These are phyloP conservation scores for Heritiera fomes DNA, from an alignment of 345 rosid genomes.

Conservation along the genomic window DNA sequence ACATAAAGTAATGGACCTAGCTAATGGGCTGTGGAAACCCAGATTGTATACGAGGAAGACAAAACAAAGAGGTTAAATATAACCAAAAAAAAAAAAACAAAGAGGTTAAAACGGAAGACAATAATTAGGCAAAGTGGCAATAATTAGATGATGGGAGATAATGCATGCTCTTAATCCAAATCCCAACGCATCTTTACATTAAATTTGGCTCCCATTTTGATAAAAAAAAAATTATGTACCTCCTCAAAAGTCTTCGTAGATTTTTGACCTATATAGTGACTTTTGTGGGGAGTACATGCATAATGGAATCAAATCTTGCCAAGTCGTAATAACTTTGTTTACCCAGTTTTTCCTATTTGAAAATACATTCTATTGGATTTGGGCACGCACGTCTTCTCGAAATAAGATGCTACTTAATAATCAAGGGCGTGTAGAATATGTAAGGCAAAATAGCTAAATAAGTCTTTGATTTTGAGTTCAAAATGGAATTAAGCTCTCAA, in stretches of 20 bases:
- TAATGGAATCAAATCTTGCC: slow-evolving; percentile 19
- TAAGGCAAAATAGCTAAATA: no score
- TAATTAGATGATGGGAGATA: slow-evolving; percentile 15
- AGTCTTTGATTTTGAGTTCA: no score
- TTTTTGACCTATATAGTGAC: slow-evolving; percentile 16
- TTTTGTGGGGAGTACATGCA: slow-evolving; percentile 7
- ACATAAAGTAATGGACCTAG: neutral
- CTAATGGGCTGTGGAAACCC: neutral
- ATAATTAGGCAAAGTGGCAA: neutral
- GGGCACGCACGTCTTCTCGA: neutral
- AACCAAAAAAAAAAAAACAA: no score
- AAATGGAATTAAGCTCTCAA: no score
- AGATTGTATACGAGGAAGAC: neutral
- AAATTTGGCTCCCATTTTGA: slow-evolving; percentile 15
- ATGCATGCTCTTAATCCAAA: slow-evolving; percentile 27
- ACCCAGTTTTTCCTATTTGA: slow-evolving; percentile 11
- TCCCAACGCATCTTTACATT: slow-evolving; percentile 28
- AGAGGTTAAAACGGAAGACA: neutral
- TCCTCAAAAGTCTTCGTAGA: slow-evolving; percentile 30
- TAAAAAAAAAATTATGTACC: neutral
- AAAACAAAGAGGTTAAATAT: neutral
- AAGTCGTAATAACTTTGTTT: slow-evolving; percentile 22
- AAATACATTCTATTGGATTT: neutral
- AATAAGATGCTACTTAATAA: neutral
- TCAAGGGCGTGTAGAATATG: no score